These are phyloP conservation scores for Asterochloris erici DNA, from an alignment of 139 green algal species.

Conservation along the genomic window DNA sequence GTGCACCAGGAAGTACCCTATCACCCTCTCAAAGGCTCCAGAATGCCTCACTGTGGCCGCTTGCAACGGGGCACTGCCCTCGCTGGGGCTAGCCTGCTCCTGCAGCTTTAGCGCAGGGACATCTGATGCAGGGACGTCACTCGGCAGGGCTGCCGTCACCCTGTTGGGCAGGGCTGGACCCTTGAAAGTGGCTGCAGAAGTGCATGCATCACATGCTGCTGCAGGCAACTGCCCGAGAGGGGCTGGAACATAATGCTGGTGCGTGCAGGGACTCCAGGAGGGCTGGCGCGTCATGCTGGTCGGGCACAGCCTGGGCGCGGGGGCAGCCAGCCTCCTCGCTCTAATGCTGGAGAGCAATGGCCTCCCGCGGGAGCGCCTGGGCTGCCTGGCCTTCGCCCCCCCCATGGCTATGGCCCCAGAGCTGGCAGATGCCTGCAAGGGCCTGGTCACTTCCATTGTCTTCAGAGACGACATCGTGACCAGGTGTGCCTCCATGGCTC, in stretches of 20 bases:
- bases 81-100: too few species aligned
- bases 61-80: too few species aligned
- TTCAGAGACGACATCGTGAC: slow-evolving; percentile 40
- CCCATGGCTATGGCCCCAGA: slow-evolving; percentile 21
- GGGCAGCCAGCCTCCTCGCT: slow-evolving; percentile 57
- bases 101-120: too few species aligned
- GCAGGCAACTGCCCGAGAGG: too few species aligned
- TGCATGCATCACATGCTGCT: too few species aligned
- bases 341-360: slow-evolving; percentile 40
- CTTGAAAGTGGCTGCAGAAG: too few species aligned
- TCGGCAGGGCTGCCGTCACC: too few species aligned
- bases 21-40: too few species aligned
- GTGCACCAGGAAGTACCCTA: background rate
- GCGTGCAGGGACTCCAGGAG: slow-evolving; percentile 3
- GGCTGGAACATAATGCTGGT: too few species aligned
- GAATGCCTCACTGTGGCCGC: too few species aligned
- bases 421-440: slow-evolving; percentile 37
- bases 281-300: slow-evolving; percentile 14
- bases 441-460: slow-evolving; percentile 40
- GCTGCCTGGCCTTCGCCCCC: slow-evolving; percentile 9
- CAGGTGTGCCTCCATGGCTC: background rate
- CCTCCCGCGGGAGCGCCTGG: background rate
- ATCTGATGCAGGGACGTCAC: too few species aligned
- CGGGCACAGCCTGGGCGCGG: slow-evolving; percentile 65
- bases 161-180: too few species aligned